Base-by-base conservation (phyloP, 2,329 filamentous ascomycete genomes). In the Boeremia lycopersici region DNA sequence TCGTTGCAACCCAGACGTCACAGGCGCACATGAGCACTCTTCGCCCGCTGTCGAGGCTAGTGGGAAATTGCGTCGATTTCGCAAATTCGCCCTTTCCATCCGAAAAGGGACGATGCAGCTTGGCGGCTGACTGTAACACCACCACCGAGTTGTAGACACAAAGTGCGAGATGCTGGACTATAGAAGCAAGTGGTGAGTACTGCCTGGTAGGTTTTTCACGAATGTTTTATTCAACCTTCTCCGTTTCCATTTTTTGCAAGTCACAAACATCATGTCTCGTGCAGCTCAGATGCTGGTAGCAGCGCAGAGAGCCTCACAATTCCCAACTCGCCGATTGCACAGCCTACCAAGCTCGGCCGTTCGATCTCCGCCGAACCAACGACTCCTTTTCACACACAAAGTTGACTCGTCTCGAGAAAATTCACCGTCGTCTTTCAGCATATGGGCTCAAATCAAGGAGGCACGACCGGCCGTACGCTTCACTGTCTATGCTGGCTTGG, bases 401-500 rank as follows among this genome's bases (percentile, higher is more conserved):
- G 8, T 11, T 11, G n/a, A 38, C 7, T 25, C 40, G 15, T 25
- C 40, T 23, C 33, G 17, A 23, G 45, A 34, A 9, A 43, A 28
- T n/a, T 5, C 41, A 23, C 13, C 47, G 34, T 19, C 28, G 4
- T 28, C 55, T 5, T 56, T 64, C 50, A 64, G 56, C 43, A 42
- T 72, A 15, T 53, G 61, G 41, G 31, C 57, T 5, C 58, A 66
- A 9, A 42, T 72, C 23, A 48, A 52, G 4, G 46, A 50, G 9
- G 42, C 57, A 1, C 45, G 49, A 0, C 65, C 62, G 19, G 46
- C 57, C 6, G 58, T 65, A 0, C 61, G 63, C 9, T 72, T 69
- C 46, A 68, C 62, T 8, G 53, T 73, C 13, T 67, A 67, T 28
- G 63, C 58, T 8, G 67, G 59, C 11, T 46, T 73, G 4, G 58